Base-by-base conservation (phyloP, 768 basidiomycete species). In the Fomitopsis serialis region DNA sequence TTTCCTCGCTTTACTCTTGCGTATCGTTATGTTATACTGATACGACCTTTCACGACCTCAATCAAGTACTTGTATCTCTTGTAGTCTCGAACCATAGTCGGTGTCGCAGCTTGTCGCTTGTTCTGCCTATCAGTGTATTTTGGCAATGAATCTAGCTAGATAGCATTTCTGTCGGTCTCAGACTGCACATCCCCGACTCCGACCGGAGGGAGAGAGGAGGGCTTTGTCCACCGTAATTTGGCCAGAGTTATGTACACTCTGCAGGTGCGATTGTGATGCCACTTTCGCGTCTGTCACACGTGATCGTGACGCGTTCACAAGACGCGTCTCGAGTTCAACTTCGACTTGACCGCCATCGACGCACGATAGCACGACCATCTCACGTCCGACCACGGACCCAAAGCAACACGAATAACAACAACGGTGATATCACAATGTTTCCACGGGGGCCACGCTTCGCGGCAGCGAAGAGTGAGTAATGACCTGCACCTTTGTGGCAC, bases 371-470 rank as follows among this genome's bases (percentile, higher is more conserved):
- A 9, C n/a, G 7, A 19, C 23, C 44, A 4, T 23, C 25, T n/a
- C 37, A 47, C 44, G 49, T 45, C 34, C 2, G 11, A 34, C 7
- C 9, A 42, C 54, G 12, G 22, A 22, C 34, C 15, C 10, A n/a
- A 9, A 7, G 3, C n/a, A 36, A 8, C 21, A 17, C 8, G n/a
- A n/a, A n/a, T n/a, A n/a, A n/a, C n/a, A n/a, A n/a, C n/a, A n/a
- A n/a, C n/a, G n/a, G n/a, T n/a, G n/a, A n/a, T n/a, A n/a, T n/a
- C 3, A 23, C 7, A 12, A 77, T 76, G 70, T 82, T 82, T 55
- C 67, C 75, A 35, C 78, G 70, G 61, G 79, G 78, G 2, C 64
- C 78, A 5, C 67, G 80, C 21, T 80, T 80, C 61, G 59, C 59
- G 6, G 29, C 62, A 2, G 21, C 52, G 1, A 63, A 63, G 51